Evolutionary conservation across 345 rosid species (phyloP), one percentile per base, ranked within the genome.

Genomic region (Microthlaspi erraticum): DNA sequence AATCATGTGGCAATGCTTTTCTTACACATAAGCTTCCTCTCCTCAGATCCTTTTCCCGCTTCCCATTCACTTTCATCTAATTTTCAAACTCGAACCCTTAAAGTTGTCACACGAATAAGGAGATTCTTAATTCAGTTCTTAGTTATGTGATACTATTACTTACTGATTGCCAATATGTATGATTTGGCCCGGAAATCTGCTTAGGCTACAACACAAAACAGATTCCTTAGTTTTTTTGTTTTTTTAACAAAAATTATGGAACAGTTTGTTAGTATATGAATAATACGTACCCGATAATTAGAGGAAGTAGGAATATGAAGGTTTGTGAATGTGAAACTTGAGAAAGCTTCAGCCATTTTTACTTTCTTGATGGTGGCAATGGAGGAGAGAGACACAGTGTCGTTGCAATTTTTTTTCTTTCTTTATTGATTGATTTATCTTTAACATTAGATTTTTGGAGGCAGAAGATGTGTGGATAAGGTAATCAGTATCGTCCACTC

Each of bases 1-100:
- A 80, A 61, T 90, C 89, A 48, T 60, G 71, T 44, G 93, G 96
- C 37, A 88, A 18, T 48, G 88, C 94, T 48, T 81, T 82, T 66
- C 79, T 84, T 74, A 73, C 74, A 66, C 83, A 41, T 3, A 71
- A 76, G 23, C 72, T 57, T 70, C 74, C 66, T 14, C 70, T 77
- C 72, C 39, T 41, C 72, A 46, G 20, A 46, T 37, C 50, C 64
- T 85, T 78, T 52, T 41, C 57, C 67, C 57, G 76, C 53, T 70
- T 75, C 68, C 42, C 71, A 18, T 53, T 53, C 31, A 39, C 50
- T 39, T 38, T 45, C 62, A 20, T 36, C 70, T 63, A 36, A n/a
- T 44, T 43, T 49, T 12, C 19, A 70, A 44, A 34, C n/a, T 33
- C 3, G 8, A 33, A 36, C 16, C 23, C 38, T 33, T 64, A 31